Evolutionary conservation across 805 yeast species (phyloP), one percentile per base, ranked within the genome.

Genomic region (Hyphopichia homilentoma): DNA sequence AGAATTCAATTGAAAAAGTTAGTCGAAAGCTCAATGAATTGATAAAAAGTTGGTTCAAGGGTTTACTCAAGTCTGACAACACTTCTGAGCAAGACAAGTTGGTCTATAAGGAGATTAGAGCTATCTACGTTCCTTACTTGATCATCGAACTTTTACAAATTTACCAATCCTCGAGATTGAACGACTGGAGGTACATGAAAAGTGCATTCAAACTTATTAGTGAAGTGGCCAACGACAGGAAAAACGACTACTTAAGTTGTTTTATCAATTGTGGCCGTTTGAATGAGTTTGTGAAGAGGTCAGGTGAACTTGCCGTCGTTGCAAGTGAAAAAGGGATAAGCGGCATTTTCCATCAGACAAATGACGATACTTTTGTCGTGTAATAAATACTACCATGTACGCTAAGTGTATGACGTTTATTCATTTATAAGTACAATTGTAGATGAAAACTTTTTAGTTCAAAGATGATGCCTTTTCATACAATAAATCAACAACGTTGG

Each of bases 401-500:
- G n/a, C n/a, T n/a, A 20, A 20, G 22, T 20, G 22, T 20, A 20
- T 20, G 7, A 20, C 11, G 11, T 8, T 20, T 20, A 20, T 20
- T 20, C 22, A 20, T 20, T 20, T 20, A 20, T 20, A 20, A 11
- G 11, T 20, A 20, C 11, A 11, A 20, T 20, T 20, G 11, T 20
- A 20, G 11, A 20, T 20, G 7, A 20, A n/a, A n/a, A 8, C 11
- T 20, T 8, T 11, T 54, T 67, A 87, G 48, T 85, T 84, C 47
- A 89, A 70, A 15, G 82, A 74, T 26, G 94, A 79, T 7, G 97
- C 97, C 67, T 90, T 93, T 55, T 89, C 97, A 51, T 88, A 93
- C 48, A 93, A 70, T 46, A 86, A 72, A 48, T 93, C 97, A 16
- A 93, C 96, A 19, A 82, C 96, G 34, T 66, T 75, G 17, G 93